Evolutionary conservation across 345 rosid species (phyloP).

Genomic region (Hibiscus tridactylites): DNA sequence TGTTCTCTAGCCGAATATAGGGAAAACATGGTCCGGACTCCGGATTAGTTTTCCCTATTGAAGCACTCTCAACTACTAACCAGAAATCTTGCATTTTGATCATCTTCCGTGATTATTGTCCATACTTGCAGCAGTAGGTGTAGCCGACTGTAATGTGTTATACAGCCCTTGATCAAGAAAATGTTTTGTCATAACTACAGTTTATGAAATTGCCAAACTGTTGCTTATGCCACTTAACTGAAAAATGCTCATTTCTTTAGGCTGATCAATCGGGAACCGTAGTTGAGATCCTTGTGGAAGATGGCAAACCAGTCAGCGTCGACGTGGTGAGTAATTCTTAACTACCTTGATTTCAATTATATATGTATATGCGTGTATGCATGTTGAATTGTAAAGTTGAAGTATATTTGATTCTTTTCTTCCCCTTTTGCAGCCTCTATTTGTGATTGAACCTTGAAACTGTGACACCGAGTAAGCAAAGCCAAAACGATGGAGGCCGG

Average conservation of each 20-base stretch:
- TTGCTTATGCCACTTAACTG: not conserved
- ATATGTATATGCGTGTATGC: not conserved
- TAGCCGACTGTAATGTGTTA: not conserved
- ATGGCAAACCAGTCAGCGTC: constrained; percentile 59
- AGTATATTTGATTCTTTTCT: not conserved
- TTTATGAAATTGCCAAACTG: not conserved
- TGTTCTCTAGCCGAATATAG: not conserved
- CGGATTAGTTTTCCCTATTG: not conserved
- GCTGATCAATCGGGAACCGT: constrained; percentile 75
- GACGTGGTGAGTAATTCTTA: constrained; percentile 46
- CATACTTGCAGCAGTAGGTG: not conserved
- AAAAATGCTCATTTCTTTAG: constrained; percentile 22
- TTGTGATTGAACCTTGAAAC: constrained; percentile 62
- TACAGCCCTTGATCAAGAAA: not conserved
- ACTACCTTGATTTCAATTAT: not conserved
- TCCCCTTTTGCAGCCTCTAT: constrained; percentile 50
- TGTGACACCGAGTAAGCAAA: not conserved
- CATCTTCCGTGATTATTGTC: not conserved
- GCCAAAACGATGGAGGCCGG: not conserved
- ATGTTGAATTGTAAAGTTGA: not conserved
- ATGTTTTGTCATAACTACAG: not conserved
- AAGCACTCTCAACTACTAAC: not conserved
- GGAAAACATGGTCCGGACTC: no score
- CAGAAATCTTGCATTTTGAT: not conserved
- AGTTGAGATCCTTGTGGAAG: constrained; percentile 63